A percentile compares a stretch with the other conserved stretches of the same genome.
phyloP scores from a whole-genome alignment of 2,329 filamentous ascomycete species.

The Xylariaceae sp. region DNA sequence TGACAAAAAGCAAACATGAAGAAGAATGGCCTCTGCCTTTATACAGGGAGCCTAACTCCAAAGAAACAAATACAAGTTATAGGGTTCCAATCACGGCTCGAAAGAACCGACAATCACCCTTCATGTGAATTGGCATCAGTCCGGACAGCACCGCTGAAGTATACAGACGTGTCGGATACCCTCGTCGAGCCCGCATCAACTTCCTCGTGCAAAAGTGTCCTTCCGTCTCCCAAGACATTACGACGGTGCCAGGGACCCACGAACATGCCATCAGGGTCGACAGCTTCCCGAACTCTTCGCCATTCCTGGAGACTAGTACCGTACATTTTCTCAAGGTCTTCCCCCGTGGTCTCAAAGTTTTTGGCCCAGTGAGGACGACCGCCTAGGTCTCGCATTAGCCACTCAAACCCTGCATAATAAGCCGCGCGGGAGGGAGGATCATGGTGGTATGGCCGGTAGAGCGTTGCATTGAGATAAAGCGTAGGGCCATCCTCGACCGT shows the following conservation, averaged over 20 bases:
- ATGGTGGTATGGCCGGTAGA: slow-evolving; percentile 74
- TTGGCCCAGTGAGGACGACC: slow-evolving; percentile 89
- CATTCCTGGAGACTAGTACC: slow-evolving; percentile 61
- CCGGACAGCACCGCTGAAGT: slow-evolving; percentile 21
- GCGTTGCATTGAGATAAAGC: slow-evolving; percentile 82
- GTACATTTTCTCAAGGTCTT: slow-evolving; percentile 63
- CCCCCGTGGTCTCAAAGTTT: slow-evolving; percentile 64
- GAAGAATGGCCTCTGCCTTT: background rate
- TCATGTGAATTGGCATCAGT: slow-evolving; percentile 2
- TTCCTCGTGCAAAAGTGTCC: slow-evolving; percentile 30
- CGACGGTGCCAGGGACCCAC: slow-evolving; percentile 84
- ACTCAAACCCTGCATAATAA: slow-evolving; percentile 89
- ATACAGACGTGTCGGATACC: slow-evolving; percentile 15
- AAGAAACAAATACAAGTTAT: background rate
- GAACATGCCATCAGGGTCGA: slow-evolving; percentile 81
- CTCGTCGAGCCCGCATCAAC: slow-evolving; percentile 21
- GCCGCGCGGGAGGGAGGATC: slow-evolving; percentile 70
- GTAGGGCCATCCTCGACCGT: slow-evolving; percentile 64
- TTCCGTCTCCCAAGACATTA: slow-evolving; percentile 46
- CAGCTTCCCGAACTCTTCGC: slow-evolving; percentile 60
- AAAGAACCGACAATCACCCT: background rate
- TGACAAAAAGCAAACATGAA: background rate
- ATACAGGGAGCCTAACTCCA: background rate
- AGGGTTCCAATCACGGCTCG: background rate
- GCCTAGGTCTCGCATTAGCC: slow-evolving; percentile 78